These are phyloP conservation scores for Iberis pinnata DNA, from an alignment of 345 rosid species.

Conservation along the genomic window DNA sequence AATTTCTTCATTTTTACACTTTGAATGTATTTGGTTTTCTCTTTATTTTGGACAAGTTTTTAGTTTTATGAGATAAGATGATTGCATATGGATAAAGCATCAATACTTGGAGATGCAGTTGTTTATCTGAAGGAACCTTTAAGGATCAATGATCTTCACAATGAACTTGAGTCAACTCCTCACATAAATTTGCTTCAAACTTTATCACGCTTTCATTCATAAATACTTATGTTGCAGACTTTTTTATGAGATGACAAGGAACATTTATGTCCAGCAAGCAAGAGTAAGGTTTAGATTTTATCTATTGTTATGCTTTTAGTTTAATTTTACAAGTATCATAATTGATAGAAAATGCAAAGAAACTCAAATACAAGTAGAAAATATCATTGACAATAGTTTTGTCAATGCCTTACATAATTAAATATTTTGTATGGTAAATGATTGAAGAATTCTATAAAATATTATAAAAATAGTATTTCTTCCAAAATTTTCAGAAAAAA, in stretches of 20 bases:
- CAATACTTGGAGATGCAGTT: slow-evolving; percentile 92
- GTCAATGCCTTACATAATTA: no score
- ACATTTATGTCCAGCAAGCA: slow-evolving; percentile 72
- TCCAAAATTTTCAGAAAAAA: no score
- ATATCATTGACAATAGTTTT: no score
- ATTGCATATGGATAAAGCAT: slow-evolving; percentile 92
- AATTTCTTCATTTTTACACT: background rate
- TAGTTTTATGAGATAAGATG: slow-evolving; percentile 18
- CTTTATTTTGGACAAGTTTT: background rate
- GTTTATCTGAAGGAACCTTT: slow-evolving; percentile 91
- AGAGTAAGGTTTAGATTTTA: slow-evolving; percentile 40
- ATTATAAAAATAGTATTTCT: no score
- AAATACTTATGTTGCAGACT: slow-evolving; percentile 75
- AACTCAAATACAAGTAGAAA: no score
- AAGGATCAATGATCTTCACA: slow-evolving; percentile 84
- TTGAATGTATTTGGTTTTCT: slow-evolving; percentile 4
- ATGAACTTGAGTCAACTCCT: slow-evolving; percentile 72
- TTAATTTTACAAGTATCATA: no score
- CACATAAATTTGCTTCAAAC: slow-evolving; percentile 52
- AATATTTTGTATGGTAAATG: no score
- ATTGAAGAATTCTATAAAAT: no score
- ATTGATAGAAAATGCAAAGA: no score
- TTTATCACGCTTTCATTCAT: slow-evolving; percentile 60
- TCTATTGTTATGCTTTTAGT: no score
- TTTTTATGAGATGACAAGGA: slow-evolving; percentile 70